These are phyloP conservation scores for Sutorius eximius DNA, from an alignment of 1,284 basidiomycete species.

Conservation along the genomic window DNA sequence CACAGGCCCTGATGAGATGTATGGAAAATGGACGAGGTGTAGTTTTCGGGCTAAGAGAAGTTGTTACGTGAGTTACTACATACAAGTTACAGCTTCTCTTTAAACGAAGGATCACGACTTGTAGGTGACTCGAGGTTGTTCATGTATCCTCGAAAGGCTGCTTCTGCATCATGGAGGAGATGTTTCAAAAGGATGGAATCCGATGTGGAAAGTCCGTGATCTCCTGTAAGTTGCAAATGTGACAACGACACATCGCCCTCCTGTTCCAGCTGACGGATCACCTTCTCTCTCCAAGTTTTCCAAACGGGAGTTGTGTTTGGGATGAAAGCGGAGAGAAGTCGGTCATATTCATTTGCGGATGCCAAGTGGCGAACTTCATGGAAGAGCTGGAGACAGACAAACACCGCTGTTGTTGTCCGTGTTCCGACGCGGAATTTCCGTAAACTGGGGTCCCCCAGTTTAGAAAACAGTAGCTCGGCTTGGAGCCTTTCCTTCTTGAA, in stretches of 20 bases:
- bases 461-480: too few relatives aligned
- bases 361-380: too few relatives aligned
- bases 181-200: fast-evolving
- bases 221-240: not conserved
- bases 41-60: not conserved
- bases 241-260: not conserved
- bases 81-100: not conserved
- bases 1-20: not conserved
- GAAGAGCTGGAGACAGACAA: too few relatives aligned
- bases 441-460: too few relatives aligned
- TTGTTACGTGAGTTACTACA: not conserved
- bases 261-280: too few relatives aligned
- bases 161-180: not conserved
- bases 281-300: too few relatives aligned
- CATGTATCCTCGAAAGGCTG: not conserved
- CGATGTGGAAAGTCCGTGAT: not conserved
- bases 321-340: too few relatives aligned
- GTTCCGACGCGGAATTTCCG: too few relatives aligned
- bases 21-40: not conserved
- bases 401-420: too few relatives aligned
- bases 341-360: too few relatives aligned
- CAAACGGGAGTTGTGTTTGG: too few relatives aligned
- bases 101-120: not conserved
- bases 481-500: too few relatives aligned
- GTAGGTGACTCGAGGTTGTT: not conserved